Base-by-base conservation (phyloP, 306 rosid species). In the Lotus japonicus region DNA sequence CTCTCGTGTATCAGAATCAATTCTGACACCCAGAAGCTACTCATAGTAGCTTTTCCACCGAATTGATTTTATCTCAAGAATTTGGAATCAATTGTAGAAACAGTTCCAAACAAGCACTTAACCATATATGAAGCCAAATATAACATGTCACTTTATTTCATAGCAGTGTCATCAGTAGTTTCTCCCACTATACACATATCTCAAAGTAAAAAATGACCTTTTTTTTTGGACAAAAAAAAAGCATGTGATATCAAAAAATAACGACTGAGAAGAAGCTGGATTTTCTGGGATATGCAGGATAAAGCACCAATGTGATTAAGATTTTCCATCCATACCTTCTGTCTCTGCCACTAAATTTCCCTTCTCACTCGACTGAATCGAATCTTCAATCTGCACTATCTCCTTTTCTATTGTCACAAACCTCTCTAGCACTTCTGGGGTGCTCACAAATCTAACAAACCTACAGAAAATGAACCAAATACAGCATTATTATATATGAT, bases 361-460 rank as follows among this genome's bases (percentile, higher is more conserved):
- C 38, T 78, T 68, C 54, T 92, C 98, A 79, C 56, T 82, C 5
- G 90, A 79, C 65, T 84, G 92, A 81, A 79, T 81, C 0, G 98
- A 92, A 78, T 68, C 71, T 83, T 90, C 99, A 70, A 95, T 95
- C 87, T 95, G 99, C 73, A 79, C 83, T 74, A 95, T 85, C 87
- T 95, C 99, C 73, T 80, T 87, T 71, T 95, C 99, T 59, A 87
- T 82, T 23, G 96, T 95, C 81, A 88, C 95, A 81, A 95, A 82
- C 79, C 99, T 88, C 88, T 95, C 99, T 42, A 95, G 86, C 79
- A 90, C 86, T 80, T 95, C 99, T 4, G 99, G 99, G 19, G 96
- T 64, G 84, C 83, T 90, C 13, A 95, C 86, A 70, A 90, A 95
- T 85, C 82, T 84, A 85, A 95, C 99, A 79, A 90, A 95, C 84